Evolutionary conservation across 139 green algal genomes (phyloP).

Genomic region (Parachlorella kessleri): DNA sequence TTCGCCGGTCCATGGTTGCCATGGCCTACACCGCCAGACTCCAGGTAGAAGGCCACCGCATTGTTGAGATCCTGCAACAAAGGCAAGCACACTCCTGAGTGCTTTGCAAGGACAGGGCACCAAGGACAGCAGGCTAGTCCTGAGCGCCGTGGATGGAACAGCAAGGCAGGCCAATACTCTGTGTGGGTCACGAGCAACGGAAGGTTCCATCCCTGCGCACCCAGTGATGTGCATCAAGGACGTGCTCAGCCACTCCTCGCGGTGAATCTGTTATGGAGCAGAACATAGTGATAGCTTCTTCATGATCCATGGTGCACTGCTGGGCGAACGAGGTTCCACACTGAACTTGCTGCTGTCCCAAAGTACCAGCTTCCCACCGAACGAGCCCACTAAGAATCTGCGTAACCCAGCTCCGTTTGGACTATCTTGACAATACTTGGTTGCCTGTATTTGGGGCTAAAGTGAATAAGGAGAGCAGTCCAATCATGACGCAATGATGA

Average conservation of each 20-base stretch:
- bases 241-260: constrained; percentile 18
- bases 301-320: constrained; percentile 27
- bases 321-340: too few species aligned
- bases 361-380: too few species aligned
- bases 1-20: neutral
- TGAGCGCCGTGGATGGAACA: neutral
- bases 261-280: neutral
- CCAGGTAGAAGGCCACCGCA: constrained; percentile 19
- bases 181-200: too few species aligned
- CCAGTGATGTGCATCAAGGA: constrained; percentile 19
- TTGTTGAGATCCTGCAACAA: constrained; percentile 17
- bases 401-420: too few species aligned
- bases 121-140: neutral
- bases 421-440: too few species aligned
- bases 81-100: too few species aligned
- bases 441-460: too few species aligned
- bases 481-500: too few species aligned
- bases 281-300: constrained; percentile 13
- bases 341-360: too few species aligned
- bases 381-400: too few species aligned
- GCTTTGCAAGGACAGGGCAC: neutral
- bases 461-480: too few species aligned
- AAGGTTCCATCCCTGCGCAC: too few species aligned
- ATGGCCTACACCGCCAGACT: constrained; percentile 22
- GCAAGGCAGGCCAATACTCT: neutral